A percentile compares a stretch with the other conserved stretches of the same genome.
phyloP scores from a whole-genome alignment of 805 yeast species.

The Saccharomyces eubayanus region DNA sequence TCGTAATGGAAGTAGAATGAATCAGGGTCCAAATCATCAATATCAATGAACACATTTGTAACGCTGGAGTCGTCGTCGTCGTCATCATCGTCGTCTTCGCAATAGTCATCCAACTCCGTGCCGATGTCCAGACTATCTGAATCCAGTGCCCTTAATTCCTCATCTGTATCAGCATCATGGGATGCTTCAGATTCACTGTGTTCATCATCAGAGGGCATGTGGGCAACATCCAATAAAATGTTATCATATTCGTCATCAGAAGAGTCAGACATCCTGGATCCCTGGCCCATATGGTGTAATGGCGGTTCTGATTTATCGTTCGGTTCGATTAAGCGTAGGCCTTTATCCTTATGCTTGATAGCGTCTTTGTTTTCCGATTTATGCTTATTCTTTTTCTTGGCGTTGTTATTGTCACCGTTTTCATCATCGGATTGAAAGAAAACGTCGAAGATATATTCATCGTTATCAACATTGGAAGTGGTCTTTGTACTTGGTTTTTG shows the following conservation, averaged over 20 bases:
- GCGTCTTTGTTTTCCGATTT: conserved; percentile 8
- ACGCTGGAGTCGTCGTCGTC: conserved; percentile 34
- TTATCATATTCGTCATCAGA: conserved; percentile 30
- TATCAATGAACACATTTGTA: conserved; percentile 33
- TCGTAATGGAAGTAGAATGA: conserved; percentile 30
- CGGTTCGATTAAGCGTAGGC: conserved; percentile 1
- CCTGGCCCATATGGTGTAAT: conserved; percentile 17
- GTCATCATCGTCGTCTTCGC: conserved; percentile 28
- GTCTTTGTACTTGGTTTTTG: conserved; percentile 32
- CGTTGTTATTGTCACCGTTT: conserved; percentile 2
- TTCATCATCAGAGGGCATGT: conserved; percentile 31
- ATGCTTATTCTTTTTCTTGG: background rate
- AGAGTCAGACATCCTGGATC: conserved; percentile 10
- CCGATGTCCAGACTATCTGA: background rate
- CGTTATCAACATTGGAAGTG: conserved; percentile 31
- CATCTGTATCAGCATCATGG: background rate
- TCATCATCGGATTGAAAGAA: conserved; percentile 29
- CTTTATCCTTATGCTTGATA: background rate
- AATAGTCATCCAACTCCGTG: conserved; percentile 16
- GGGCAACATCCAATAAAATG: conserved; percentile 29
- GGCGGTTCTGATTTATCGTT: conserved; percentile 18
- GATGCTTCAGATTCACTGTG: conserved; percentile 14
- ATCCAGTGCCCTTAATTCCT: background rate
- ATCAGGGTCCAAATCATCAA: conserved; percentile 33
- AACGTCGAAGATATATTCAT: conserved; percentile 29